Base-by-base conservation (phyloP, 306 rosid species). In the Heteromeles arbutifolia region DNA sequence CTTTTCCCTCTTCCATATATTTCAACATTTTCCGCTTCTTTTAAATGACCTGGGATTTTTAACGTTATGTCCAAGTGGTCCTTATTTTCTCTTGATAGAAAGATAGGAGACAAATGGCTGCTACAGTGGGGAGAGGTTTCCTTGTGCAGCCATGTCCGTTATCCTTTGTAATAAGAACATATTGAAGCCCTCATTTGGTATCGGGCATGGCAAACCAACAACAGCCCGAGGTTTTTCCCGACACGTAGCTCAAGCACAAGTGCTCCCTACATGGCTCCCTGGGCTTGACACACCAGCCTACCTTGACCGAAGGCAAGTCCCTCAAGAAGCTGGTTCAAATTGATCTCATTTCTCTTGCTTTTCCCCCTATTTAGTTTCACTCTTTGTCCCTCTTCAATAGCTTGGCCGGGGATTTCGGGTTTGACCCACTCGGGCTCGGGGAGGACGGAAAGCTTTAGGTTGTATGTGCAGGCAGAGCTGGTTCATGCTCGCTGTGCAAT, bases 381-480 rank as follows among this genome's bases (percentile, higher is more conserved):
- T 53, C 29, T 34, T 17, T n/a, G 39, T 66, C 37, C 26, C n/a
- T 10, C 11, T 50, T 71, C 45, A 67, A 74, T 73, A 93, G 93
- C 74, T 81, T 95, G 75, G 82, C 93, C 21, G 97, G 99, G 67
- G 99, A 95, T 88, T 92, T 53, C 41, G 99, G 99, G 41, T 95
- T 92, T 61, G 99, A 95, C 85, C 99, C 97, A 48, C 97, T 95
- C 74, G 97, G 97, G 37, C 99, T 95, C 41, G 99, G 85, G 52
- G 97, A 95, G 82, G 96, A 95, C 97, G 0, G 82, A 74, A 34
- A 95, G 88, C 91, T 85, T 95, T 86, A 92, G 79, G 82, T 95
- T 97, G 99, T 95, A 84, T 76, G 99, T 95, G 76, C 99, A 95
- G 79, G 99, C 97, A 53, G 98, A 92, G 85, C 80, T 92, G 50